These are phyloP conservation scores for Catharanthus roseus DNA, from an alignment of 257 asterid species.

Conservation along the genomic window DNA sequence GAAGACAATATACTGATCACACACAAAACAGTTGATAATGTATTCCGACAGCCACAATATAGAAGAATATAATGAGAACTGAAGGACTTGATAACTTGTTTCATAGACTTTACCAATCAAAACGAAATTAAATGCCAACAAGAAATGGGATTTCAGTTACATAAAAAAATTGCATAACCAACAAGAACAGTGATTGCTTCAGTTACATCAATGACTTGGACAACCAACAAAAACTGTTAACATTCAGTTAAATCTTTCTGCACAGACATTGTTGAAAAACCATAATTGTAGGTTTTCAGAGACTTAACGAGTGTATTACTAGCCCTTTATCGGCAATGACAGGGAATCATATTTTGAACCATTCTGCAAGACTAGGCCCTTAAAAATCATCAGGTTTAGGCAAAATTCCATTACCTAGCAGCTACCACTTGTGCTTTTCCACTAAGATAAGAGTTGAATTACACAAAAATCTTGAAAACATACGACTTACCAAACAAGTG, in stretches of 20 bases:
- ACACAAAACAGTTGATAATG: background rate
- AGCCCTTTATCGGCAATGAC: background rate
- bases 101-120: background rate
- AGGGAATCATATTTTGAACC: background rate
- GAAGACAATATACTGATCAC: background rate
- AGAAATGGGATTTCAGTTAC: too few relatives aligned
- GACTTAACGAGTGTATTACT: background rate
- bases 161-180: too few relatives aligned
- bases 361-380: background rate
- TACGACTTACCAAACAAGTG: constrained; percentile 70
- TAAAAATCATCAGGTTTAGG: background rate
- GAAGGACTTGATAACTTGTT: background rate
- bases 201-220: background rate
- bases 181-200: too few relatives aligned
- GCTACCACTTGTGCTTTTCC: background rate
- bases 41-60: background rate
- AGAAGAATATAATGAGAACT: background rate
- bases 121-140: too few relatives aligned
- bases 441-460: background rate
- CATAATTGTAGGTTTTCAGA: background rate
- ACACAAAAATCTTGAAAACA: background rate
- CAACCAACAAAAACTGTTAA: background rate
- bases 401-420: background rate
- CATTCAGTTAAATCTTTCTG: background rate
- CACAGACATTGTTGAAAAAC: background rate